These are phyloP conservation scores for Mucor ambiguus DNA, from an alignment of 371 early-diverging fungal genomes.

Conservation along the genomic window DNA sequence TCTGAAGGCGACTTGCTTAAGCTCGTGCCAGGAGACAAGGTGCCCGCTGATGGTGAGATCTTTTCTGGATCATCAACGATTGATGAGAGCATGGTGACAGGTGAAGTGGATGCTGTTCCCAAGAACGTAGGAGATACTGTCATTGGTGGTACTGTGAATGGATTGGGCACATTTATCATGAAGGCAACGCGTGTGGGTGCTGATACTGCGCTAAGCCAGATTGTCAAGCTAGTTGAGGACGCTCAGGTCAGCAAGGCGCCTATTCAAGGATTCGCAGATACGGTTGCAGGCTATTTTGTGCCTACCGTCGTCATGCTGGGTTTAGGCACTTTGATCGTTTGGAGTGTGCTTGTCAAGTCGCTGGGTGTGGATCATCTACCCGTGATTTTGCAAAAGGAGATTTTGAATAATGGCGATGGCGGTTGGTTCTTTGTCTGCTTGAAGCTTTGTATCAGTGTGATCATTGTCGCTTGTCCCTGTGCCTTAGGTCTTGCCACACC, in stretches of 20 bases:
- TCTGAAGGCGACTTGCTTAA: conserved; percentile 85
- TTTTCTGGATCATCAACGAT: conserved; percentile 82
- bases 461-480: conserved; percentile 98
- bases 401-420: conserved; percentile 52
- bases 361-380: conserved; percentile 56
- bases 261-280: conserved; percentile 83
- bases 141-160: conserved; percentile 95
- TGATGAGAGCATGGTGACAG: conserved; percentile 99
- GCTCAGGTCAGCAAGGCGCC: conserved; percentile 88
- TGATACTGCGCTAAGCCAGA: conserved; percentile 84
- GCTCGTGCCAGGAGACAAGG: conserved; percentile 90
- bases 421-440: conserved; percentile 82
- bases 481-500: conserved; percentile 95
- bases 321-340: conserved; percentile 73
- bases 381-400: conserved; percentile 52
- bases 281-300: conserved; percentile 89
- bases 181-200: conserved; percentile 78
- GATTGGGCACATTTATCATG: conserved; percentile 73
- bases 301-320: conserved; percentile 81
- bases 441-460: conserved; percentile 90
- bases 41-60: conserved; percentile 94
- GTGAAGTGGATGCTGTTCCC: conserved; percentile 90
- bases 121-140: conserved; percentile 74
- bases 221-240: conserved; percentile 88
- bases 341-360: conserved; percentile 67